Percentiles rank a stretch among this genome's conserved stretches.
Conservation (phyloP, 805 yeast genomes). For the Diddensiella santjacobensis region DNA sequence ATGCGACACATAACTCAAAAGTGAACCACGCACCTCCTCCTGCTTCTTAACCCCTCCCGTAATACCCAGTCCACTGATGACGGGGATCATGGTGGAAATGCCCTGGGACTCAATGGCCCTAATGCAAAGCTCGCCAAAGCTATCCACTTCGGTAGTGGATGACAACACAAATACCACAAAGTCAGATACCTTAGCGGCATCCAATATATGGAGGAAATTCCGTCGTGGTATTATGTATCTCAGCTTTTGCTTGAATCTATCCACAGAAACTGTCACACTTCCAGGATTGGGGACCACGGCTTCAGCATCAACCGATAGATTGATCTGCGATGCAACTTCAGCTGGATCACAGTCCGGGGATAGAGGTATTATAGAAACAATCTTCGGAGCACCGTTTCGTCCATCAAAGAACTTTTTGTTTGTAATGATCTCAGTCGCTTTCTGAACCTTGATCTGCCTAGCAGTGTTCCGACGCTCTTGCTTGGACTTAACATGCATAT, state of each 20-base stretch:
- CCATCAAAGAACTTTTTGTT: conserved; percentile 77
- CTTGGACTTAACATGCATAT: conserved; percentile 24
- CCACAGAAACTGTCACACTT: conserved; percentile 33
- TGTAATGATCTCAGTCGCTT: conserved; percentile 56
- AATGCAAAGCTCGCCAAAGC: conserved; percentile 81
- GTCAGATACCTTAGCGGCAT: conserved; percentile 86
- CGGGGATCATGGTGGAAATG: conserved; percentile 58
- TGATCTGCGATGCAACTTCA: conserved; percentile 27
- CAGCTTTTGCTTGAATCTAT: conserved; percentile 69
- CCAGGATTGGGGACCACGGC: conserved; percentile 19
- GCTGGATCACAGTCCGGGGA: conserved; percentile 59
- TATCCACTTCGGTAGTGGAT: conserved; percentile 78
- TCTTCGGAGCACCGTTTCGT: conserved; percentile 72
- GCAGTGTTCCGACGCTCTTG: conserved; percentile 68
- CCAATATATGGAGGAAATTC: conserved; percentile 66
- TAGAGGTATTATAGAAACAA: conserved; percentile 75
- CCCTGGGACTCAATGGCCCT: conserved; percentile 92
- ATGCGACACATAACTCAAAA: conserved; percentile 63
- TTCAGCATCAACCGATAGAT: conserved; percentile 24
- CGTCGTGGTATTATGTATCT: conserved; percentile 60
- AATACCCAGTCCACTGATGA: conserved; percentile 23
- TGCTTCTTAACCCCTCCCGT: conserved; percentile 75
- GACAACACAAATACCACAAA: conserved; percentile 86
- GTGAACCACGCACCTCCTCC: conserved; percentile 59
- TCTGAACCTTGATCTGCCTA: conserved; percentile 70